These are phyloP conservation scores for Pseudonectria foliicola DNA, from an alignment of 2,329 filamentous ascomycete species.

Conservation along the genomic window DNA sequence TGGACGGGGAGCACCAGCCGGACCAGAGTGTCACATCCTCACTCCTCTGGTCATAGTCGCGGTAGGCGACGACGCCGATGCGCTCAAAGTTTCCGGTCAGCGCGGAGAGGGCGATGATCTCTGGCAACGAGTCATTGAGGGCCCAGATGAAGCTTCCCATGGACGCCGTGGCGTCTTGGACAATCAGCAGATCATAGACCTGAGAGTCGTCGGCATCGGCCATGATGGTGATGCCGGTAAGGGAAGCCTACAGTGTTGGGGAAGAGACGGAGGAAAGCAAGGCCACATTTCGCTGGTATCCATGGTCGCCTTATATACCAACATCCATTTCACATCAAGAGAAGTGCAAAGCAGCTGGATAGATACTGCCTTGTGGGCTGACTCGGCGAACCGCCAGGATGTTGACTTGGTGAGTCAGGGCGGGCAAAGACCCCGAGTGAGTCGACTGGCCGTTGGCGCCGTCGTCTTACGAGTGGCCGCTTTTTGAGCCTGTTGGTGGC, in stretches of 20 bases:
- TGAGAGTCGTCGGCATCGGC: constrained; percentile 6
- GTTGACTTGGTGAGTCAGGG: too few relatives aligned
- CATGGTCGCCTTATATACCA: too few relatives aligned
- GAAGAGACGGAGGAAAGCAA: too few relatives aligned
- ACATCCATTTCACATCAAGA: too few relatives aligned
- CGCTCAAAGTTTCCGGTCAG: constrained; percentile 42
- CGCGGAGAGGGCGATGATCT: constrained; percentile 42
- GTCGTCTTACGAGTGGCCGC: too few relatives aligned
- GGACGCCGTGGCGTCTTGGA: constrained; percentile 40
- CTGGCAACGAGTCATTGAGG: constrained; percentile 39
- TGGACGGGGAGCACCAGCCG: constrained; percentile 34
- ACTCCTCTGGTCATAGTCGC: constrained; percentile 40
- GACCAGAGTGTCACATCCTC: constrained; percentile 38
- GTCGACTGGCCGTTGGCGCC: too few relatives aligned
- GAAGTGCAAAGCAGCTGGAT: too few relatives aligned
- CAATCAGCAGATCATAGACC: constrained; percentile 37
- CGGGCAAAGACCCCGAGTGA: too few relatives aligned
- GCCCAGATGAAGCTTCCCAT: constrained; percentile 37
- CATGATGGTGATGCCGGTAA: constrained; percentile 7
- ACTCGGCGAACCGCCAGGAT: too few relatives aligned
- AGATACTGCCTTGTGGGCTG: too few relatives aligned
- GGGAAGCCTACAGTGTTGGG: background rate
- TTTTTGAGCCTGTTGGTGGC: too few relatives aligned
- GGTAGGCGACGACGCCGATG: constrained; percentile 43
- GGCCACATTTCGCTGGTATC: too few relatives aligned